Evolutionary conservation across 208 protist genomes (phyloP).

Genomic region (Crithidia sp.): DNA sequence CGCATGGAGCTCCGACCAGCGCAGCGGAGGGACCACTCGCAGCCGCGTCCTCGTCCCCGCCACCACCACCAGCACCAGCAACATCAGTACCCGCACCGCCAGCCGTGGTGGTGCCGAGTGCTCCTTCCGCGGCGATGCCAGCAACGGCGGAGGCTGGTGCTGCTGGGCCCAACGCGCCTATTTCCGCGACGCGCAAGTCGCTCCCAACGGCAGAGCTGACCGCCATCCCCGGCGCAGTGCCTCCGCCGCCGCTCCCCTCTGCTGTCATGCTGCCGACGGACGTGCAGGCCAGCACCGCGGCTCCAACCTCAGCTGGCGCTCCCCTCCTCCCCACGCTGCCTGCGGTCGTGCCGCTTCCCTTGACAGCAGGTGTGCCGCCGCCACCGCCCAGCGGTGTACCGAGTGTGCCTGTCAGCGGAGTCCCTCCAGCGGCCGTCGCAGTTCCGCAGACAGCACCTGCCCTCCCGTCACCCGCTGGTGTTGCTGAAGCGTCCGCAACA

Average conservation of each 20-base stretch:
- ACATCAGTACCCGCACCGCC: constrained; percentile 20
- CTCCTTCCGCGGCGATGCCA: neutral
- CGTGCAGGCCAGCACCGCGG: neutral
- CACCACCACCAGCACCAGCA: neutral
- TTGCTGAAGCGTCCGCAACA: neutral
- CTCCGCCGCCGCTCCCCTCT: neutral
- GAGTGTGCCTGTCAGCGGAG: no score
- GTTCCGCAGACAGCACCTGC: no score
- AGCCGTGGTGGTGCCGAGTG: neutral
- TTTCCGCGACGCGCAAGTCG: constrained; percentile 19
- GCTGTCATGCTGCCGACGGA: neutral
- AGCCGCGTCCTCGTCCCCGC: constrained; percentile 1
- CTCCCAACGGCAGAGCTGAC: constrained; percentile 4
- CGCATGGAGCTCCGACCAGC: constrained; percentile 1
- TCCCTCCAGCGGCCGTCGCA: no score
- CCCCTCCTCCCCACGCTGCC: neutral
- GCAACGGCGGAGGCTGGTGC: neutral
- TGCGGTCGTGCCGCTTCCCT: constrained; percentile 3
- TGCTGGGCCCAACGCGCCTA: constrained; percentile 5
- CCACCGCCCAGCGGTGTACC: no score
- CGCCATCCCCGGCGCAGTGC: neutral
- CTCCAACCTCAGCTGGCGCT: neutral
- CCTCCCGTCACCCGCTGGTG: no score
- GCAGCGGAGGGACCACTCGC: neutral
- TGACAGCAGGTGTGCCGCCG: neutral